Percentiles rank a stretch among this genome's conserved stretches.
Conservation (phyloP, 2,329 filamentous ascomycete genomes). For the Blastomyces gilchristii region DNA sequence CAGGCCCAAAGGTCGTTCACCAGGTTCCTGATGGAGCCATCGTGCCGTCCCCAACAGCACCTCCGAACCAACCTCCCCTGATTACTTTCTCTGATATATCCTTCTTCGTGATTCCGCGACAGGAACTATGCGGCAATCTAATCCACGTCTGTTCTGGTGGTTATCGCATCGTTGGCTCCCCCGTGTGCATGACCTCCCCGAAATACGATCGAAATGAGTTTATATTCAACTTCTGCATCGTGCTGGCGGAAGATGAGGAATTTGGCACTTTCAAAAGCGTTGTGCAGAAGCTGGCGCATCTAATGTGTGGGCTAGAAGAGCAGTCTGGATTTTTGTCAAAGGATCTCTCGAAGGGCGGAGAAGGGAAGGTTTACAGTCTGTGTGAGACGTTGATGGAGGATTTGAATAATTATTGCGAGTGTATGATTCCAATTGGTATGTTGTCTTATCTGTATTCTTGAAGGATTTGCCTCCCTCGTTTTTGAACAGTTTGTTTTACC, state of each 20-base stretch:
- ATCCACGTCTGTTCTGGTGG: conserved; percentile 62
- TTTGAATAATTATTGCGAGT: conserved; percentile 92
- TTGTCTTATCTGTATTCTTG: conserved; percentile 2
- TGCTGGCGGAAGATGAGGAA: conserved; percentile 60
- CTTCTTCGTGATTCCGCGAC: conserved; percentile 87
- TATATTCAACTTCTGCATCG: conserved; percentile 94
- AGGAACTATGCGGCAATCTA: conserved; percentile 88
- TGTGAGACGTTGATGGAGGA: conserved; percentile 88
- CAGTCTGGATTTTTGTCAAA: conserved; percentile 66
- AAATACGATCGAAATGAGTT: conserved; percentile 89
- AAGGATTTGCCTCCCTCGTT: neutral
- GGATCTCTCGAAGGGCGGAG: conserved; percentile 36
- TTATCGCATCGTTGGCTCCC: conserved; percentile 75
- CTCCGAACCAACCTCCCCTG: conserved; percentile 49
- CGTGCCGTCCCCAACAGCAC: conserved; percentile 36
- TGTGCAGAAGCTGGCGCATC: conserved; percentile 70
- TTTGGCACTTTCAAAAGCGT: conserved; percentile 74
- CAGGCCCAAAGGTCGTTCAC: conserved; percentile 53
- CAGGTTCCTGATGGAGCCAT: conserved; percentile 55
- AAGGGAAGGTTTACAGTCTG: conserved; percentile 51
- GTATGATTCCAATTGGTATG: conserved; percentile 91
- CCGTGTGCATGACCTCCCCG: conserved; percentile 72
- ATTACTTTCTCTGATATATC: conserved; percentile 79
- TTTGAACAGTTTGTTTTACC: neutral
- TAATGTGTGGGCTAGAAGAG: conserved; percentile 84